phyloP scores from a whole-genome alignment of 1,284 basidiomycete species.

The Microbotryum lychnidis-dioicae region DNA sequence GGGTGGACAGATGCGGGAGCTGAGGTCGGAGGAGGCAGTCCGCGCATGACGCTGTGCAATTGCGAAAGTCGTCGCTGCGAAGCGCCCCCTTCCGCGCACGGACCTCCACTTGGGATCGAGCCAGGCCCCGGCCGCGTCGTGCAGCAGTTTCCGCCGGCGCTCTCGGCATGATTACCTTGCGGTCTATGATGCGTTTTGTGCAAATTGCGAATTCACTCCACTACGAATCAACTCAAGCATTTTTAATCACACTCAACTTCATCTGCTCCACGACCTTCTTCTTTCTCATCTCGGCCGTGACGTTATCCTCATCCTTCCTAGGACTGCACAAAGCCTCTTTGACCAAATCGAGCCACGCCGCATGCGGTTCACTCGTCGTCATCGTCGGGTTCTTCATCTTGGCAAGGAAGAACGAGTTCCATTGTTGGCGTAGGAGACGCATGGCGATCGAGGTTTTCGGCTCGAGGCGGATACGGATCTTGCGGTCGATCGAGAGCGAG shows the following conservation, averaged over 20 bases:
- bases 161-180: no score
- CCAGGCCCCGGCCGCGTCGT: no score
- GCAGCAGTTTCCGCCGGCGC: no score
- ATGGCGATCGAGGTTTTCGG: constrained; percentile 71
- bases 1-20: no score
- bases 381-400: constrained; percentile 49
- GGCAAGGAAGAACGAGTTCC: constrained; percentile 56
- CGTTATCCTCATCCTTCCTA: constrained; percentile 7
- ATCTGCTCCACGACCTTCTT: constrained; percentile 4
- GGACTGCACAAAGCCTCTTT: constrained; percentile 44
- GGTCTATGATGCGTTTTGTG: no score
- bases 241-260: constrained; percentile 2
- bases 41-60: no score
- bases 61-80: no score
- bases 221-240: no score
- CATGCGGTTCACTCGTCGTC: constrained; percentile 53
- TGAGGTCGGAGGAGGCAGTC: no score
- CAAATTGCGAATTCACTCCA: no score
- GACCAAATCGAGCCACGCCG: constrained; percentile 62
- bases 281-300: constrained; percentile 9
- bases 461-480: constrained; percentile 62
- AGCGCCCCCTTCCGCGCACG: no score
- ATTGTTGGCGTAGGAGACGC: constrained; percentile 64
- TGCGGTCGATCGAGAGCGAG: constrained; percentile 71
- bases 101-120: no score